Percentiles rank a stretch among this genome's conserved stretches.
Evolutionary conservation across 2,329 filamentous ascomycete genomes (phyloP).

Genomic region (Albifimbria verrucaria): DNA sequence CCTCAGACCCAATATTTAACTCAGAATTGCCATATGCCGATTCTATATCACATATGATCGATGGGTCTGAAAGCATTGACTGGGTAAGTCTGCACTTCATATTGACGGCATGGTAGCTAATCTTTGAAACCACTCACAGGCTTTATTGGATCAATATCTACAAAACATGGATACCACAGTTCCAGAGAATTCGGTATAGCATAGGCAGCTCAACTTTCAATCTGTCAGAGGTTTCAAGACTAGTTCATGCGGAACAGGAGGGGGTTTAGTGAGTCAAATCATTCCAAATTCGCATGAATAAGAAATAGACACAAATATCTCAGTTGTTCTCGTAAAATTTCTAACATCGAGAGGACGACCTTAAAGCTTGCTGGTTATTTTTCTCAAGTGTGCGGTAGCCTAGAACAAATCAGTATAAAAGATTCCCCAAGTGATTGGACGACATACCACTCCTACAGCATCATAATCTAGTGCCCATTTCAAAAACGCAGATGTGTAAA

Average conservation of each 20-base stretch:
- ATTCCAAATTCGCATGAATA: no score
- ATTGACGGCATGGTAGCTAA: neutral
- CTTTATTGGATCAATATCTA: slow-evolving; percentile 10
- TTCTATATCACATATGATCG: slow-evolving; percentile 5
- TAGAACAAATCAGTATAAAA: neutral
- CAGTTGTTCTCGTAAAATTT: no score
- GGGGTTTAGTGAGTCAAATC: no score
- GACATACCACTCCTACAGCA: slow-evolving; percentile 13
- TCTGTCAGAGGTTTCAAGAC: no score
- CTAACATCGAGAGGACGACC: no score
- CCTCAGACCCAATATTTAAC: neutral
- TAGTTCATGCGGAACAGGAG: no score
- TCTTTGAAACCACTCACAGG: neutral
- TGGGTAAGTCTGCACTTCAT: slow-evolving; percentile 16
- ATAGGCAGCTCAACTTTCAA: no score
- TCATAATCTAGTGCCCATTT: slow-evolving; percentile 13
- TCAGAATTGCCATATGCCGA: neutral
- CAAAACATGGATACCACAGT: neutral
- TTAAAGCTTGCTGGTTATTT: neutral
- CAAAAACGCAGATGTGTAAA: slow-evolving; percentile 6
- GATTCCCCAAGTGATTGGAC: neutral
- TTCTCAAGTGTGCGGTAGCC: neutral
- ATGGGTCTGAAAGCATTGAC: slow-evolving; percentile 13
- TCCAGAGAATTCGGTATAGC: neutral
- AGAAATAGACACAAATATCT: no score